Base-by-base conservation (phyloP, 192 early-diverging fungal genomes). In the Coemansia sp. region DNA sequence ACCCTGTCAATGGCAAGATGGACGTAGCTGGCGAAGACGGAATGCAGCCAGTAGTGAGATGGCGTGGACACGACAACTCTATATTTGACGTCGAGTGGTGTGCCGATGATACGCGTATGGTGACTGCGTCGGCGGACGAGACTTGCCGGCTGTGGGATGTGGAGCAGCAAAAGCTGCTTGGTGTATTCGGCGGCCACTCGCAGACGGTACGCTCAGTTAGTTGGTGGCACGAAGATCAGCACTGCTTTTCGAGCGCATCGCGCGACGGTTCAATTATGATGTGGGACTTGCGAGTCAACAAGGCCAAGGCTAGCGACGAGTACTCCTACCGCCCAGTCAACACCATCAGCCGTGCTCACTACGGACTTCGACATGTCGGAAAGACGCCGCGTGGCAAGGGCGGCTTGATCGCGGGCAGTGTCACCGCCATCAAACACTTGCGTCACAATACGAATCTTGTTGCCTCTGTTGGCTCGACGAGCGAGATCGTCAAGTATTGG, bases 81-180 rank as follows among this genome's bases (percentile, higher is more conserved):
- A 85, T 93, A n/a, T 89, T 94, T 57, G 94, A 97, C 73, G 69
- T 93, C 6, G 84, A 85, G 31, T 97, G 93, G 94, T 87, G 87
- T 31, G 67, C 66, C 5, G 89, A 93, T 64, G 90, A 94, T 72
- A 66, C 72, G 15, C 78, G 74, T 51, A 63, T 92, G 48, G 89
- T 89, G 10, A 90, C 94, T 5, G 91, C 88, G 15, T 87, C 91
- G 7, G 94, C 90, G 23, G 95, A 97, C 74, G 86, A 89, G 55
- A 88, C 85, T 1, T 87, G 87, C 29, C 75, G 82, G 7, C 64
- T 97, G 37, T 92, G 91, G 87, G 94, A 95, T 63, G 88, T 91
- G 1, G 90, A 93, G 68, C 82, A 72, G 2, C 83, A 84, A 25
- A 65, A 50, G 57, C 80, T 83, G 32, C 57, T 89, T 25, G 85